These are phyloP conservation scores for Teratosphaeria epicoccoides DNA, from an alignment of 2,329 filamentous ascomycete genomes.

Conservation along the genomic window DNA sequence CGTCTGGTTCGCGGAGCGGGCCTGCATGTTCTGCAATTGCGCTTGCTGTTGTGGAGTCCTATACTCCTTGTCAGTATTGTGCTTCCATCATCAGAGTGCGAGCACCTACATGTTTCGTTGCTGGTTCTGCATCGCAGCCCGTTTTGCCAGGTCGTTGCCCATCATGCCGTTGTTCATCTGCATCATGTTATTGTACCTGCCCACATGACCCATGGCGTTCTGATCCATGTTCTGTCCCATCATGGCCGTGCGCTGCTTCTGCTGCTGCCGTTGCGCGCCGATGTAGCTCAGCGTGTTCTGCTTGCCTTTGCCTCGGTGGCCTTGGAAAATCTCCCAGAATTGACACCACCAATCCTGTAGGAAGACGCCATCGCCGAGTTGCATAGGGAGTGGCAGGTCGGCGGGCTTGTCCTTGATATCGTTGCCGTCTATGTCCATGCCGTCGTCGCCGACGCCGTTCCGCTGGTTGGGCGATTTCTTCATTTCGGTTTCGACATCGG, in stretches of 20 bases:
- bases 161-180: slow-evolving; percentile 6
- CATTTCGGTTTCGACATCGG: slow-evolving; percentile 32
- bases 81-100: background rate
- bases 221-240: slow-evolving; percentile 56
- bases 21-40: slow-evolving; percentile 50
- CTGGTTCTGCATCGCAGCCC: slow-evolving; percentile 12
- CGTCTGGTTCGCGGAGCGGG: slow-evolving; percentile 29
- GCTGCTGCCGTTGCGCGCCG: slow-evolving; percentile 60
- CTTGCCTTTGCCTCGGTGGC: slow-evolving; percentile 60
- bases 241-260: slow-evolving; percentile 55
- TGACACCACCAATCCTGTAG: slow-evolving; percentile 96
- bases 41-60: slow-evolving; percentile 20
- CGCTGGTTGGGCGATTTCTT: slow-evolving; percentile 48
- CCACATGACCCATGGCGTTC: slow-evolving; percentile 46
- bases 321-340: slow-evolving; percentile 92
- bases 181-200: slow-evolving; percentile 40
- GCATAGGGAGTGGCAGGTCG: slow-evolving; percentile 66
- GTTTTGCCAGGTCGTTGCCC: slow-evolving; percentile 37
- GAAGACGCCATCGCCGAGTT: slow-evolving; percentile 67
- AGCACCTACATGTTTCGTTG: slow-evolving; percentile 15
- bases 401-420: slow-evolving; percentile 68
- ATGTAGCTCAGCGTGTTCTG: slow-evolving; percentile 21
- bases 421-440: slow-evolving; percentile 69
- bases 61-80: background rate
- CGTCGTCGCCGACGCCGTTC: slow-evolving; percentile 61